These are phyloP conservation scores for Breviolum minutum DNA, from an alignment of 73 alveolate species.

Conservation along the genomic window DNA sequence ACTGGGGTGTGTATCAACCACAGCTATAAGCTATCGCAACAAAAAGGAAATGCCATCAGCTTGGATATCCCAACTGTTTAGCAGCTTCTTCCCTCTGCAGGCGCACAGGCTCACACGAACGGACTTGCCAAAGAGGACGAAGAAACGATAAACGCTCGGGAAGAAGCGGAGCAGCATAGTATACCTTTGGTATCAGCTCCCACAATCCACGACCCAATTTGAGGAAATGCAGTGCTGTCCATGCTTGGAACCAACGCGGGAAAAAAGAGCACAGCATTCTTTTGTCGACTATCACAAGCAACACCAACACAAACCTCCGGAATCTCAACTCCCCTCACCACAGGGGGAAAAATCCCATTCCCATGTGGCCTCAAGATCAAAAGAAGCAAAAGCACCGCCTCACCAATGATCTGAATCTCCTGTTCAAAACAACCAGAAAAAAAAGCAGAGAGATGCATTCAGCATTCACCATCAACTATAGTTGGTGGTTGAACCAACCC, in stretches of 20 bases:
- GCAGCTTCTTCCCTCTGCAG: not conserved
- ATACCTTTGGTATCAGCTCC: not conserved
- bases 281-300: not conserved
- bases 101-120: conserved; percentile 91
- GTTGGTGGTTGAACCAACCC: too few species aligned
- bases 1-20: too few species aligned
- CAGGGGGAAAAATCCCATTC: not conserved
- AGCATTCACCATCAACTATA: too few species aligned
- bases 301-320: not conserved
- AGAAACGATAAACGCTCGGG: conserved; percentile 81
- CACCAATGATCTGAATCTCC: conserved; percentile 70
- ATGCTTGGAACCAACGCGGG: not conserved
- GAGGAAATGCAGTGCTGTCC: too few species aligned
- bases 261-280: not conserved
- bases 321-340: not conserved
- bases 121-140: conserved; percentile 71
- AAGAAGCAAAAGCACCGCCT: conserved; percentile 34
- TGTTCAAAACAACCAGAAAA: not conserved
- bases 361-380: conserved; percentile 17
- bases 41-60: too few species aligned
- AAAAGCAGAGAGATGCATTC: too few species aligned
- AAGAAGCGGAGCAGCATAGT: conserved; percentile 67
- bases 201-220: too few species aligned
- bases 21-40: too few species aligned
- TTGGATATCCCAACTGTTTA: not conserved